Conservation (phyloP, 768 basidiomycete species). For the Xerocomellus chrysenteron region DNA sequence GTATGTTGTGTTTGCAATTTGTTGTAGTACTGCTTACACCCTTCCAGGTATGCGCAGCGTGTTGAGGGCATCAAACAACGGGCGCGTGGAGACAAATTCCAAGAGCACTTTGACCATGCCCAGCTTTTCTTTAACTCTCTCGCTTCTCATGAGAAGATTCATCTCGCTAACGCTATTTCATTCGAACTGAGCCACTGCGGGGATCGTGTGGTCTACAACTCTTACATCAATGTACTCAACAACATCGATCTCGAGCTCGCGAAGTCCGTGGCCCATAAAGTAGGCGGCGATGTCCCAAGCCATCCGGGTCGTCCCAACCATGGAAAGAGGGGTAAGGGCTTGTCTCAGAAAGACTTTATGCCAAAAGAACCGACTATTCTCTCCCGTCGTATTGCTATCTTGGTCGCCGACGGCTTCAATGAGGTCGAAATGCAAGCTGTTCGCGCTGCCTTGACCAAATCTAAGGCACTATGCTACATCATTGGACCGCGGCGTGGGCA, state of each 20-base stretch:
- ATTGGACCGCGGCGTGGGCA: constrained; percentile 69
- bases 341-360: constrained; percentile 59
- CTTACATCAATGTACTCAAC: constrained; percentile 66
- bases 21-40: constrained; percentile 8
- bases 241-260: constrained; percentile 77
- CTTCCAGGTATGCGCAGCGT: constrained; percentile 46
- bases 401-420: constrained; percentile 76
- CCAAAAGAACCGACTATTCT: constrained; percentile 59
- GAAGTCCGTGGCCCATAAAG: constrained; percentile 59
- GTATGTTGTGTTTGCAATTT: constrained; percentile 31
- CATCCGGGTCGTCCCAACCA: constrained; percentile 52
- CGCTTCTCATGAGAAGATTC: constrained; percentile 61
- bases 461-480: constrained; percentile 58
- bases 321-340: constrained; percentile 50
- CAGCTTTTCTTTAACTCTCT: constrained; percentile 87
- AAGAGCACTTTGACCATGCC: constrained; percentile 73
- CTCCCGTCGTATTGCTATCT: constrained; percentile 72
- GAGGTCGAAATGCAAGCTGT: constrained; percentile 56
- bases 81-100: constrained; percentile 69
- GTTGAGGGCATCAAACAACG: constrained; percentile 56
- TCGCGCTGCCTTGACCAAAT: constrained; percentile 49
- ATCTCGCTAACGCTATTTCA: constrained; percentile 65
- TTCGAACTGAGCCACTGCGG: constrained; percentile 88
- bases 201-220: constrained; percentile 66
- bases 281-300: constrained; percentile 59